Evolutionary conservation across 441 rosid species (phyloP), one percentile per base, ranked within the genome.

Genomic region (Pelargonium citronellum): DNA sequence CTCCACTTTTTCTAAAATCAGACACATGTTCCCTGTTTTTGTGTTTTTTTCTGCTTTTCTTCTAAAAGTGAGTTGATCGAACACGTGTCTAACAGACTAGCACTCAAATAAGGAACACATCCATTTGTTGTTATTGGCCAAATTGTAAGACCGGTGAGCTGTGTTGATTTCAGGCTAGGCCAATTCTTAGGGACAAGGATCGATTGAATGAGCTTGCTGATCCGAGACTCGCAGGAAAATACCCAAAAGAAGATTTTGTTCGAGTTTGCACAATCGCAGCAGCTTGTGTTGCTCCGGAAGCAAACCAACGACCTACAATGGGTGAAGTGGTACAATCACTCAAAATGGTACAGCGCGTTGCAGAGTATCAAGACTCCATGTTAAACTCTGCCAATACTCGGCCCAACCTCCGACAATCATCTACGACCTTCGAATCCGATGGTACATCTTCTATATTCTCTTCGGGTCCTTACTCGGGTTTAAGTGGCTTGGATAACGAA

Each of bases 321-420:
- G 98, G 98, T 1, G 97, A 94, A 87, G 98, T 94, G 75, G 97
- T 94, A 13, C 98, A 94, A 73, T 94, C 98, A 22, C 89, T 94
- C 12, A 94, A 94, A 81, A 94, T 91, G 98, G 97, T 93, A 67
- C 98, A 91, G 82, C 85, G 91, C 0, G 83, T 82, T 0, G 75
- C 89, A 1, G 98, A 93, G 79, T 80, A 86, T 78, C 98, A 88
- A 55, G 97, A 93, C 65, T 69, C 88, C 4, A 67, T 79, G 61
- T 53, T 78, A 68, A 73, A 74, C 69, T 57, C 79, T 24, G 39
- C 83, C 41, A 86, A 83, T 64, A 79, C 79, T 66, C 83, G 86
- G 49, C 87, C 95, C 13, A 93, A 93, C 77, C 71, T 79, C 83
- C 84, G 96, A 76, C 89, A 91, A 70, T 89, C 96, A 41, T 89